phyloP scores from a whole-genome alignment of 352 stramenopile species.

The Aphanomyces astaci region DNA sequence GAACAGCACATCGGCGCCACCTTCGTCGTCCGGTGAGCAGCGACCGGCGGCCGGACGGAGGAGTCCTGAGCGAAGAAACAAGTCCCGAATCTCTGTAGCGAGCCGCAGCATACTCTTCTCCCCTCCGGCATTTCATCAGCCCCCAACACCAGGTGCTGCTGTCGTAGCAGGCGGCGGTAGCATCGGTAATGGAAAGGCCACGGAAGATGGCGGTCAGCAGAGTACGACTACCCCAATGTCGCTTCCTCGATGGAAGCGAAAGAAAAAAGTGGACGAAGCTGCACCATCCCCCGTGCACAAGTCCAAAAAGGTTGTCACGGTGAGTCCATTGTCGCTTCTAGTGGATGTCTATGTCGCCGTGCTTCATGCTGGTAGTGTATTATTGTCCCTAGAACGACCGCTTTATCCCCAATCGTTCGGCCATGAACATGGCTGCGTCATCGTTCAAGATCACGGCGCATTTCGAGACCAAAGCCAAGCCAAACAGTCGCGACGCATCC shows the following conservation, averaged over 20 bases:
- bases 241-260: conserved; percentile 16
- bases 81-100: background rate
- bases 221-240: background rate
- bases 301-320: conserved; percentile 5
- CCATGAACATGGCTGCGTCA: conserved; percentile 72
- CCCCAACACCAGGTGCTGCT: background rate
- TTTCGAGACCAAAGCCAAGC: conserved; percentile 30
- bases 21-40: background rate
- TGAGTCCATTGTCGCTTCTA: background rate
- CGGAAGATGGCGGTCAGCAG: background rate
- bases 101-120: background rate
- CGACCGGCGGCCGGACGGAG: background rate
- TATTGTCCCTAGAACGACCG: conserved; percentile 39
- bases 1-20: background rate
- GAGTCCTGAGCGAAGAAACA: background rate
- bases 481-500: background rate
- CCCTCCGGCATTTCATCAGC: background rate
- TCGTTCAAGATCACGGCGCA: conserved; percentile 23
- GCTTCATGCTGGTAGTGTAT: background rate
- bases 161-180: too few species aligned
- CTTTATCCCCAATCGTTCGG: conserved; percentile 80
- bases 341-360: background rate
- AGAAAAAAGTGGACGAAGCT: conserved; percentile 15
- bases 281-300: background rate
- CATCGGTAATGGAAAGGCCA: too few species aligned